Conservation (phyloP, 805 yeast species). For the Ogataea nitratoaversa region DNA sequence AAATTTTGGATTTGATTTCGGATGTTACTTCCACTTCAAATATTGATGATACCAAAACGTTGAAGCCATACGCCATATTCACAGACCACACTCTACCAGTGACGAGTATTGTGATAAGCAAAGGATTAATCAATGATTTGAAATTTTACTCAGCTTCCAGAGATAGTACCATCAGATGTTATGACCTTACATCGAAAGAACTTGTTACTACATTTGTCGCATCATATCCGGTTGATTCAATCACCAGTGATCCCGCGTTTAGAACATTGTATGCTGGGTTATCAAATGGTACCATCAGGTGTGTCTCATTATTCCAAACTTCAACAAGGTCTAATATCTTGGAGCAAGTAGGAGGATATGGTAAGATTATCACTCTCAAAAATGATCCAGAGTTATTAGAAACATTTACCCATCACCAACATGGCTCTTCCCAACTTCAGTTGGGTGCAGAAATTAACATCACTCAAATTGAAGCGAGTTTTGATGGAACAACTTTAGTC, state of each 20-base stretch:
- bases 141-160: constrained; percentile 64
- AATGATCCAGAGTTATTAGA: constrained; percentile 46
- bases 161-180: constrained; percentile 74
- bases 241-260: constrained; percentile 75
- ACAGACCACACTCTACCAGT: constrained; percentile 55
- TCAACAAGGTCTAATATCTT: constrained; percentile 36
- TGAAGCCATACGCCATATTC: constrained; percentile 55
- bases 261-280: constrained; percentile 71
- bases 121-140: constrained; percentile 55
- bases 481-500: constrained; percentile 70
- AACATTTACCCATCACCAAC: constrained; percentile 52
- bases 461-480: constrained; percentile 52
- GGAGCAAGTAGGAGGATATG: constrained; percentile 59
- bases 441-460: constrained; percentile 33
- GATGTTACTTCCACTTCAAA: constrained; percentile 22
- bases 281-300: constrained; percentile 54
- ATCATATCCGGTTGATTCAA: constrained; percentile 48
- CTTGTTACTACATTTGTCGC: constrained; percentile 71
- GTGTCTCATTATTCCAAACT: constrained; percentile 44
- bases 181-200: constrained; percentile 44
- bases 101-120: constrained; percentile 36
- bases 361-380: constrained; percentile 44
- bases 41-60: constrained; percentile 22
- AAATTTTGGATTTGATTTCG: constrained; percentile 52
- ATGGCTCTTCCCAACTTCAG: constrained; percentile 5